phyloP scores from a whole-genome alignment of 352 stramenopile species.

The Globisporangium heterothallicum region DNA sequence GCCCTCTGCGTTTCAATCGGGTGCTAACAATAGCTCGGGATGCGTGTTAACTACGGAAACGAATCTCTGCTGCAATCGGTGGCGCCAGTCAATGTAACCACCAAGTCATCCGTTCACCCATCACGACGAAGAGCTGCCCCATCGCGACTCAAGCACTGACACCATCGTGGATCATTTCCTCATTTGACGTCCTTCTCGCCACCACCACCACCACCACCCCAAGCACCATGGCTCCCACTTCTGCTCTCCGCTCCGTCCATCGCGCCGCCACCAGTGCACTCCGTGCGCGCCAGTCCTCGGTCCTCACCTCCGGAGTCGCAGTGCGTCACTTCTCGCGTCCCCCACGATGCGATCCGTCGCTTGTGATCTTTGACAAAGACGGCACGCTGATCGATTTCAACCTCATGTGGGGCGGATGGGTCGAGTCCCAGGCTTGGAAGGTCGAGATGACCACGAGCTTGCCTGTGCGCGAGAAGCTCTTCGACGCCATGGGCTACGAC shows the following conservation, averaged over 20 bases:
- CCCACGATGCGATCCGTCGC: constrained; percentile 45
- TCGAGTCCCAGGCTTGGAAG: constrained; percentile 79
- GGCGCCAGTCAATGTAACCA: background rate
- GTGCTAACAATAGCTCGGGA: background rate
- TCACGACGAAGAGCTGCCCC: background rate
- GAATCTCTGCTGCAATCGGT: background rate
- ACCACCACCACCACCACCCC: background rate
- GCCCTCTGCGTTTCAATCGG: too few species aligned
- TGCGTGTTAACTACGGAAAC: background rate
- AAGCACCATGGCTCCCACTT: constrained; percentile 10
- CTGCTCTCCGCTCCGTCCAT: constrained; percentile 1
- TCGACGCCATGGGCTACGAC: constrained; percentile 85
- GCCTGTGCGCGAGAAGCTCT: constrained; percentile 79
- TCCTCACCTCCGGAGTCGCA: constrained; percentile 1
- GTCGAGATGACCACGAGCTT: constrained; percentile 80
- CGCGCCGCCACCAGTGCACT: constrained; percentile 5
- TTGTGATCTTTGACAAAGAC: constrained; percentile 89
- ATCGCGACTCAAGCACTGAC: too few species aligned
- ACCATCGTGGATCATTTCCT: background rate
- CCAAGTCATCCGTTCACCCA: background rate
- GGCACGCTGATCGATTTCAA: constrained; percentile 89
- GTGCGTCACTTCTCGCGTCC: constrained; percentile 4
- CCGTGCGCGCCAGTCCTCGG: background rate
- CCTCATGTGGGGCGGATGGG: constrained; percentile 86
- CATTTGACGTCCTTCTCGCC: constrained; percentile 1